phyloP scores from a whole-genome alignment of 2,329 filamentous ascomycete genomes.

The Coleophoma crateriformis region DNA sequence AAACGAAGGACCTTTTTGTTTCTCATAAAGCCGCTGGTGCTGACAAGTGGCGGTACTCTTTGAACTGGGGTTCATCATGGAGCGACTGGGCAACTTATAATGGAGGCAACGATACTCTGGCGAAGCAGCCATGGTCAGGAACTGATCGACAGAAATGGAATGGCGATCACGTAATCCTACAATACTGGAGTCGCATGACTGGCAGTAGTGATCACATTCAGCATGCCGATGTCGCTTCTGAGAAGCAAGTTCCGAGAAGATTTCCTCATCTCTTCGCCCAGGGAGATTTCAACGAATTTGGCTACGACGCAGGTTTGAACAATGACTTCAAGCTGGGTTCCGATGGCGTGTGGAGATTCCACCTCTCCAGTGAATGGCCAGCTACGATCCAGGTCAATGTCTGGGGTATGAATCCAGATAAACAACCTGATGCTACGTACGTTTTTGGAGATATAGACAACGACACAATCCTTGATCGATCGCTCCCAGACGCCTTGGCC shows the following conservation, averaged over 20 bases:
- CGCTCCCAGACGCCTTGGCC: constrained; percentile 52
- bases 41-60: constrained; percentile 56
- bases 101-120: constrained; percentile 42
- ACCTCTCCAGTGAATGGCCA: constrained; percentile 61
- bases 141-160: constrained; percentile 51
- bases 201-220: constrained; percentile 56
- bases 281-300: constrained; percentile 58
- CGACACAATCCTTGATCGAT: constrained; percentile 54
- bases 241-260: constrained; percentile 35
- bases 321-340: constrained; percentile 44
- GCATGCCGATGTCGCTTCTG: constrained; percentile 46
- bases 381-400: constrained; percentile 55
- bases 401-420: constrained; percentile 62
- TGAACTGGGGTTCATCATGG: constrained; percentile 55
- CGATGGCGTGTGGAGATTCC: constrained; percentile 49
- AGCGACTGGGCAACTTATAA: constrained; percentile 51
- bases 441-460: constrained; percentile 57
- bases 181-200: constrained; percentile 55
- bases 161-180: constrained; percentile 56
- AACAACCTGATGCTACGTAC: constrained; percentile 52
- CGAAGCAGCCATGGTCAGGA: constrained; percentile 49
- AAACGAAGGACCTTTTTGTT: constrained; percentile 39
- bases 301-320: constrained; percentile 53
- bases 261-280: constrained; percentile 60
- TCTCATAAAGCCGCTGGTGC: constrained; percentile 57